Evolutionary conservation across 2,329 filamentous ascomycete genomes (phyloP), one percentile per base, ranked within the genome.

Genomic region (Xylariaceae sp.): DNA sequence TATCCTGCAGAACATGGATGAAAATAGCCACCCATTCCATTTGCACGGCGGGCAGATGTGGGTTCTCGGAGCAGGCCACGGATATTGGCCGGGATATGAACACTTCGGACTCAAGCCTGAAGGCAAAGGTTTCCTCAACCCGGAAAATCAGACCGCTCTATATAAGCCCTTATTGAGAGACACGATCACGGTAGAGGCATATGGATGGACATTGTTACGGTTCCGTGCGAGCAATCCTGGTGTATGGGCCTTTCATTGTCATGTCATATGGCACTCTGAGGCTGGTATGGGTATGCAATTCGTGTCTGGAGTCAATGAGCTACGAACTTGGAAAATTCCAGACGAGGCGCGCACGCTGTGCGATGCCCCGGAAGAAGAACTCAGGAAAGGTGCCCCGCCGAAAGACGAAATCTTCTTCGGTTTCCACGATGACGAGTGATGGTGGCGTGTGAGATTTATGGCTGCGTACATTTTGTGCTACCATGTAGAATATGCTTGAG

Each of bases 11-110:
- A 85, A 83, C 55, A 71, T 79, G 49, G 80, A 84, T 50, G 71
- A 72, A 67, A 56, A 81, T 39, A 82, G 76, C 45, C 79, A 83
- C 55, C 83, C 82, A 0, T 83, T 85, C 69, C 82, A 86, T 64
- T 66, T 87, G 2, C 85, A 86, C 61, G 80, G 80, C 4, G 71
- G 78, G 53, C 71, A 73, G 50, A 79, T 83, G 64, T 82, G 79
- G 63, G 68, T 80, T 16, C 59, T 67, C 8, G 67, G 54, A n/a
- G 53, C 55, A 25, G 89, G 88, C 58, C 86, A 90, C 67, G 85
- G 81, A 54, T 76, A 69, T 47, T 74, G 73, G 39, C 71, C 70
- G 0, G 70, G 70, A 2, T 74, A 74, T 50, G 60, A 56, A 6
- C 51, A 52, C 3, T 52, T 73, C 0, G 64, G 63, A 5, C 52